Evolutionary conservation across 768 basidiomycete genomes (phyloP).

Genomic region (Russula sp.): DNA sequence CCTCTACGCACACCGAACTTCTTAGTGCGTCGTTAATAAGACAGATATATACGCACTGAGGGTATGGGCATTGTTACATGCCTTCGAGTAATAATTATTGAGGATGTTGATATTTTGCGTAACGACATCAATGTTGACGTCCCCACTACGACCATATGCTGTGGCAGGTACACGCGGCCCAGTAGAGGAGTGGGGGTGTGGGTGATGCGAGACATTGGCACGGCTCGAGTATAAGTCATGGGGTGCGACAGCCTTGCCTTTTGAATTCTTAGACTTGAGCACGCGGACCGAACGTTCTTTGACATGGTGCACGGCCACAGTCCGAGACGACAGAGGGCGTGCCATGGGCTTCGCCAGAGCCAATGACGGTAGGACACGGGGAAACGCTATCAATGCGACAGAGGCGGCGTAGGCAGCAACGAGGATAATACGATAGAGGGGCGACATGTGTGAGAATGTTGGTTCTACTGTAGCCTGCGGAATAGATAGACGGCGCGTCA

Average conservation of each 20-base stretch:
- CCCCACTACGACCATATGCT: constrained; percentile 17
- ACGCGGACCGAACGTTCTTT: constrained; percentile 25
- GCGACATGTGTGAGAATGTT: constrained; percentile 34
- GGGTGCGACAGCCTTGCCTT: constrained; percentile 4
- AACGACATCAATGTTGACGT: constrained; percentile 25
- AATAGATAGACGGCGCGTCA: constrained; percentile 34
- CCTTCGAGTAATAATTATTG: constrained; percentile 32
- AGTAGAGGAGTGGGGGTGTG: neutral
- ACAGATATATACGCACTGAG: constrained; percentile 32
- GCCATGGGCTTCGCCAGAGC: constrained; percentile 35
- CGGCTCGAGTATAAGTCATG: neutral
- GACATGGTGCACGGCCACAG: constrained; percentile 29
- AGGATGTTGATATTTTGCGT: constrained; percentile 33
- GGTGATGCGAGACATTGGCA: constrained; percentile 9
- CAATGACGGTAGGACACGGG: constrained; percentile 27
- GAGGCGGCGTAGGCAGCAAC: constrained; percentile 43
- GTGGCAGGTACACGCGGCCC: neutral
- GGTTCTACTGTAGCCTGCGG: constrained; percentile 31
- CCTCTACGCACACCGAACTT: constrained; percentile 1
- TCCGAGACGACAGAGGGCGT: constrained; percentile 26
- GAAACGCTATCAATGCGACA: constrained; percentile 40
- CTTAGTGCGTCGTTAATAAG: neutral
- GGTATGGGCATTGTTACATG: constrained; percentile 32
- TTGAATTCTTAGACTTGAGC: constrained; percentile 19
- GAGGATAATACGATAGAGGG: constrained; percentile 41